Percentiles rank a stretch among this genome's conserved stretches.
These are phyloP conservation scores for Rhododendron kiyosumense DNA, from an alignment of 148 eudicot genomes.

Conservation along the genomic window DNA sequence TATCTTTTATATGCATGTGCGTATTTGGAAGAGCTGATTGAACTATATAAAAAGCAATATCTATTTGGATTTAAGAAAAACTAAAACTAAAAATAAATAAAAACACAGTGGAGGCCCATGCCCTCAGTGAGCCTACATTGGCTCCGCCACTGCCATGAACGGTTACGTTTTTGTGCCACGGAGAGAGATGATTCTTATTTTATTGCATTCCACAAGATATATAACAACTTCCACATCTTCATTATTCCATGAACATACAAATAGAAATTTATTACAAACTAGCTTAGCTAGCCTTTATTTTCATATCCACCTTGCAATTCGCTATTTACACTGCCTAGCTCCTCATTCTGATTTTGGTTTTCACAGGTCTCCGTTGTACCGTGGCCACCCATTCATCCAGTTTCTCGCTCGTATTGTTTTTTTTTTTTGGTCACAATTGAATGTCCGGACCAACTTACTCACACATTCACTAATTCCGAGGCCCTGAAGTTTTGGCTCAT, in stretches of 20 bases:
- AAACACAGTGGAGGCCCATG: no score
- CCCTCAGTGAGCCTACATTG: no score
- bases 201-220: no score
- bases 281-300: conserved; percentile 4
- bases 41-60: no score
- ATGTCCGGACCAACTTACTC: not conserved
- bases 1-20: no score
- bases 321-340: not conserved
- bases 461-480: not conserved
- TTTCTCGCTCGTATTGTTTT: not conserved
- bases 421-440: not conserved
- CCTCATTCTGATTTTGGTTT: not conserved
- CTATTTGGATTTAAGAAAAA: no score
- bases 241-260: conserved; percentile 9
- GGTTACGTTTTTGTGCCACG: no score
- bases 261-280: not conserved
- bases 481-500: no score
- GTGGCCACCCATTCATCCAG: not conserved
- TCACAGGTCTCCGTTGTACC: not conserved
- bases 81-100: no score
- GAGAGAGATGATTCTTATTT: no score
- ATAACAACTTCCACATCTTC: not conserved
- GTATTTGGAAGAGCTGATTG: no score
- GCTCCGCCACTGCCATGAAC: no score
- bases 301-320: not conserved